Evolutionary conservation across 2,329 filamentous ascomycete genomes (phyloP), one percentile per base, ranked within the genome.

Genomic region (Nigrograna mackinnonii): DNA sequence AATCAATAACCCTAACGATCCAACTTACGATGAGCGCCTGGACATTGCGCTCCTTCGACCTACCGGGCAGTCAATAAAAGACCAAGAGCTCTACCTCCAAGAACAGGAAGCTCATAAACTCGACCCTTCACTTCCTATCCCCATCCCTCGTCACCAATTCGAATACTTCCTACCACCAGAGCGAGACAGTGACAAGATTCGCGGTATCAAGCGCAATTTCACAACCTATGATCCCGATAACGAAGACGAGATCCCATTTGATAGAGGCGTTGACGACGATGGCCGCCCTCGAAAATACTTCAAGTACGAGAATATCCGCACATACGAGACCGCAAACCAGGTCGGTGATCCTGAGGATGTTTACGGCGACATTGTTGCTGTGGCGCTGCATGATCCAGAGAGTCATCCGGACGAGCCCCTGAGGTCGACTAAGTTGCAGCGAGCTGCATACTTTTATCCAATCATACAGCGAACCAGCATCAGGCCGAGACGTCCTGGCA

Each of bases 391-490:
- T 55, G 76, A 84, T 50, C 72, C 75, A 0, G 70, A 73, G 21
- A 58, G 55, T n/a, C 64, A 66, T 24, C 50, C 54, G 9, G 52
- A 52, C 16, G 72, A 68, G 44, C 69, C 71, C 37, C 32, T 67
- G 35, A 40, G 65, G 13, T 41, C 49, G 35, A 66, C 41, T 4
- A 60, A 57, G 43, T 49, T 74, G 46, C 66, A 68, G 46, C 79
- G 78, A 56, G 82, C 72, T 1, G 82, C 82, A 12, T 85, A 83
- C 61, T 82, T 82, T 60, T 85, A 85, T 47, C 80, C 82, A 0
- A 78, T 85, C 40, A 64, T 77, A 16, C 76, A 78, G 56, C 77
- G 78, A 57, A 78, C 77, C n/a, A 73, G 72, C 17, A 70, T 85
- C 35, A 58, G 73, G 34, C 70, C 73, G 4, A 67, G 72, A 52